phyloP scores from a whole-genome alignment of 768 basidiomycete genomes.

The Ramaria sp. region DNA sequence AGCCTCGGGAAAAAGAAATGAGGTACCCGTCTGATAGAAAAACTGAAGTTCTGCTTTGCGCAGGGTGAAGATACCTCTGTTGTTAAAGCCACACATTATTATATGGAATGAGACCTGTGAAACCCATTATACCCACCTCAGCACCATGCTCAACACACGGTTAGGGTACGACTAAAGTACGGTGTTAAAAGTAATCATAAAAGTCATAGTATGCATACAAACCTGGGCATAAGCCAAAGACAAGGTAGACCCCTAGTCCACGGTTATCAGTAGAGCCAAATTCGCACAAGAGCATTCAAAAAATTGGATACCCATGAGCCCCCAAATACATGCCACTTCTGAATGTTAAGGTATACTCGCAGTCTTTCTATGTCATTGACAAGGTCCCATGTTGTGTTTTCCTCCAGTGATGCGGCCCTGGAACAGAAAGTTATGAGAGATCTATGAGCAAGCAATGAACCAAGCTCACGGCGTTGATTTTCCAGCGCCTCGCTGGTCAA shows the following conservation, averaged over 20 bases:
- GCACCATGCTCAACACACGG: slow-evolving; percentile 63
- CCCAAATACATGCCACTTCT: slow-evolving; percentile 92
- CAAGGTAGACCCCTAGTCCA: slow-evolving; percentile 67
- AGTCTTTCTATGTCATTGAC: slow-evolving; percentile 84
- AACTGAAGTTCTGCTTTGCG: slow-evolving; percentile 76
- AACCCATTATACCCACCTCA: slow-evolving; percentile 38
- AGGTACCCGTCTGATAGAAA: slow-evolving; percentile 85
- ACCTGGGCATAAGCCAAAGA: slow-evolving; percentile 81
- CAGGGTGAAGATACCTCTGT: slow-evolving; percentile 81
- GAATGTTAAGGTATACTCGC: slow-evolving; percentile 61
- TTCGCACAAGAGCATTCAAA: neutral
- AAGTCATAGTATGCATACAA: slow-evolving; percentile 4
- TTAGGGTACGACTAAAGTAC: slow-evolving; percentile 59
- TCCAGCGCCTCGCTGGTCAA: slow-evolving; percentile 86
- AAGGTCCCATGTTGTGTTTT: slow-evolving; percentile 92
- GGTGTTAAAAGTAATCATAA: neutral
- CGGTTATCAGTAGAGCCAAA: neutral
- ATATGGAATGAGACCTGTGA: neutral
- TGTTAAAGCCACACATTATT: neutral
- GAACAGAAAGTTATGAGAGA: no score
- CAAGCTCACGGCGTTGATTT: slow-evolving; percentile 68
- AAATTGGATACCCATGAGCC: slow-evolving; percentile 69
- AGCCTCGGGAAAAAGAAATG: slow-evolving; percentile 78
- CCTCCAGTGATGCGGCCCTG: slow-evolving; percentile 63
- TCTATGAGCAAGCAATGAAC: no score